These are phyloP conservation scores for Thelonectria rubi DNA, from an alignment of 2,329 filamentous ascomycete species.

Conservation along the genomic window DNA sequence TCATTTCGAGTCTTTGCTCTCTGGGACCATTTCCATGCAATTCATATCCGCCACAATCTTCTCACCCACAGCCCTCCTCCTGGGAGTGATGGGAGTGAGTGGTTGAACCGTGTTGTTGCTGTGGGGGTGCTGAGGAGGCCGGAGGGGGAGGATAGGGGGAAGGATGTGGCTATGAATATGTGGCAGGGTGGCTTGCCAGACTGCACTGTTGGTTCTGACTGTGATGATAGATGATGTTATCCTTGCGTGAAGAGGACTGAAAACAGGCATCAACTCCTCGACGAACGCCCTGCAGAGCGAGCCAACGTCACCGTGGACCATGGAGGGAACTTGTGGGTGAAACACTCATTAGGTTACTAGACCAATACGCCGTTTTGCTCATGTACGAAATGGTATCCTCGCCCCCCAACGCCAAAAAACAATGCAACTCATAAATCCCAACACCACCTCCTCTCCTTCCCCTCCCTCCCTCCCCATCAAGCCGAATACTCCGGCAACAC, in stretches of 20 bases:
- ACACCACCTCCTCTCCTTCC: background rate
- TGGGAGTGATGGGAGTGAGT: conserved; percentile 49
- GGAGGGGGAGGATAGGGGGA: conserved; percentile 20
- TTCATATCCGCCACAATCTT: no score
- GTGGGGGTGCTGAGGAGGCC: conserved; percentile 33
- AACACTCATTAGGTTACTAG: background rate
- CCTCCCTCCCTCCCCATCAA: background rate
- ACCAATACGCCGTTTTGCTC: background rate
- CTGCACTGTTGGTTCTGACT: background rate
- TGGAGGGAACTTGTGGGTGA: background rate
- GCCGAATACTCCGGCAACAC: conserved; percentile 6
- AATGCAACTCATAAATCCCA: background rate
- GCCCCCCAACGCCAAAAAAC: background rate
- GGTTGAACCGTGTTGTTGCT: conserved; percentile 49
- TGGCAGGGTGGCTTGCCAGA: conserved; percentile 35
- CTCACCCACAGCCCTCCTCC: no score
- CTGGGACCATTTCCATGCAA: no score
- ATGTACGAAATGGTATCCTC: background rate
- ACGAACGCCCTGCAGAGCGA: background rate
- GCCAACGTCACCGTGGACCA: conserved; percentile 6
- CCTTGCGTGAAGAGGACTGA: conserved; percentile 5
- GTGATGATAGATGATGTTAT: conserved; percentile 27
- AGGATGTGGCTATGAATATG: conserved; percentile 41
- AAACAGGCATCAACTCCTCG: conserved; percentile 15
- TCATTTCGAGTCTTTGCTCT: no score